Conservation (phyloP, 1,284 basidiomycete species). For the Trichosporon ovoides region DNA sequence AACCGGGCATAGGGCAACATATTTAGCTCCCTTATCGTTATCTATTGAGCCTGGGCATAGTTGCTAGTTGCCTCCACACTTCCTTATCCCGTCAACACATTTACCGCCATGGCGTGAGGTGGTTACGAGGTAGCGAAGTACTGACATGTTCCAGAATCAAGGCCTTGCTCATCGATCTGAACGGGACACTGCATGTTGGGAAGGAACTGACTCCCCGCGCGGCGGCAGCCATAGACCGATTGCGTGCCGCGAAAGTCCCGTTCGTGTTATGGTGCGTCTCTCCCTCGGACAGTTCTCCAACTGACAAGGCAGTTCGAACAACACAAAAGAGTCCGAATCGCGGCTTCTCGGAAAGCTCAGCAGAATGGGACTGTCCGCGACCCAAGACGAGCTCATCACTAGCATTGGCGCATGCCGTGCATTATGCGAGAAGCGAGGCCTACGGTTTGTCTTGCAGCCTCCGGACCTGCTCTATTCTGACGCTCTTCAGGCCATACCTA, state of each 20-base stretch:
- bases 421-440: conserved; percentile 48
- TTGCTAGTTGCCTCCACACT: background rate
- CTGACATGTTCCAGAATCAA: conserved; percentile 18
- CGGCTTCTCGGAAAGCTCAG: conserved; percentile 51
- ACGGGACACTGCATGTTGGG: conserved; percentile 63
- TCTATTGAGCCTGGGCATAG: background rate
- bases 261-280: conserved; percentile 64
- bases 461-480: background rate
- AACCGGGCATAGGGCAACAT: too few relatives aligned
- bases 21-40: conserved; percentile 4
- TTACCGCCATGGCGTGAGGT: background rate
- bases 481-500: conserved; percentile 56
- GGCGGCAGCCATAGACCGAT: conserved; percentile 53
- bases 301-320: conserved; percentile 43
- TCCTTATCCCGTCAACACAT: too few relatives aligned
- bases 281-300: conserved; percentile 15
- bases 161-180: conserved; percentile 63
- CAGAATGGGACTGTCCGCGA: conserved; percentile 55
- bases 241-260: conserved; percentile 54
- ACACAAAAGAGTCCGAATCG: conserved; percentile 54
- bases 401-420: conserved; percentile 59
- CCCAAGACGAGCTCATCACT: conserved; percentile 56
- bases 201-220: conserved; percentile 54
- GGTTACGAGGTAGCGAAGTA: too few relatives aligned
- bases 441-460: conserved; percentile 49